Evolutionary conservation across 1,284 basidiomycete genomes (phyloP).

Genomic region (Schizophyllum amplum): DNA sequence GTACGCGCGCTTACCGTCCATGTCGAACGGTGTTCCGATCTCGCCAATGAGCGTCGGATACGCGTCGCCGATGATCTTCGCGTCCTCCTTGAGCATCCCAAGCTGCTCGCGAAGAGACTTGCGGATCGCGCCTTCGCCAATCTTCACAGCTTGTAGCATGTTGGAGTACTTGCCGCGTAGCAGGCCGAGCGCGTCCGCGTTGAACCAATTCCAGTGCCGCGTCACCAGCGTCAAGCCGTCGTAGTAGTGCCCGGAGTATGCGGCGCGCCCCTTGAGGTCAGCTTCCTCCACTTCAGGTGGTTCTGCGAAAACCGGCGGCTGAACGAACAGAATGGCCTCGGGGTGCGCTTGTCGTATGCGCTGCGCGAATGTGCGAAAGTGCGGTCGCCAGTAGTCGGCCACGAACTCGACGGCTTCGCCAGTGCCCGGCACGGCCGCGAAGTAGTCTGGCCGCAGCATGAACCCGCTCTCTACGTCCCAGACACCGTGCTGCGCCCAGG

Average conservation of each 20-base stretch:
- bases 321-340: conserved; percentile 85
- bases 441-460: conserved; percentile 76
- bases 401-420: conserved; percentile 54
- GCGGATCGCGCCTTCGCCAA: conserved; percentile 81
- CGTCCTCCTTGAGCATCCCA: conserved; percentile 70
- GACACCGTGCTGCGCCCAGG: conserved; percentile 91
- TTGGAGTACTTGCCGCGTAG: conserved; percentile 81
- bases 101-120: conserved; percentile 82
- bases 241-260: conserved; percentile 87
- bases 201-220: conserved; percentile 94
- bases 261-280: conserved; percentile 64
- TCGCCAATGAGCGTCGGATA: conserved; percentile 95
- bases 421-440: conserved; percentile 38
- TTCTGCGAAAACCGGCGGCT: conserved; percentile 85
- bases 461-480: conserved; percentile 76
- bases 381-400: conserved; percentile 77
- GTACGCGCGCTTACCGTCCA: conserved; percentile 81
- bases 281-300: conserved; percentile 47
- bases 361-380: conserved; percentile 59
- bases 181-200: conserved; percentile 90
- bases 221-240: conserved; percentile 85
- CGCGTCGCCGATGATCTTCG: conserved; percentile 45
- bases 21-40: conserved; percentile 91
- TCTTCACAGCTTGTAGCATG: conserved; percentile 57
- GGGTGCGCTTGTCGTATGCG: conserved; percentile 71